These are phyloP conservation scores for Onygenales sp. DNA, from an alignment of 2,329 filamentous ascomycete species.

Conservation along the genomic window DNA sequence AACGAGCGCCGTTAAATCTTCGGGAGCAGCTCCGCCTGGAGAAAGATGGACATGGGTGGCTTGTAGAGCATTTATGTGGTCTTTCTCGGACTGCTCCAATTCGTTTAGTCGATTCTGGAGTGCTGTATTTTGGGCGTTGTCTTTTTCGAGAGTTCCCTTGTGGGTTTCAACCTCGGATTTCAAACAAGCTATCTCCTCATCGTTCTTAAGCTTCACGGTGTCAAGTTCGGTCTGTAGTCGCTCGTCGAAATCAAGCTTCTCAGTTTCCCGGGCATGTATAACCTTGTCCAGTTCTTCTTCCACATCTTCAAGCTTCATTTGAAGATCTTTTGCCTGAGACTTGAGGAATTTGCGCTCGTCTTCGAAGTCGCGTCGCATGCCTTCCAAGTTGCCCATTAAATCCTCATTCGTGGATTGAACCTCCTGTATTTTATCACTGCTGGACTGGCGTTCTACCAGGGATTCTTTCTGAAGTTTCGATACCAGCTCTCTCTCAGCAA, in stretches of 20 bases:
- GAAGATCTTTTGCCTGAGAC: conserved; percentile 66
- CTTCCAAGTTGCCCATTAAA: conserved; percentile 88
- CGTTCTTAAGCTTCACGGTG: conserved; percentile 41
- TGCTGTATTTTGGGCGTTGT: conserved; percentile 33
- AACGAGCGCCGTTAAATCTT: conserved; percentile 49
- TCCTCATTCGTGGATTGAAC: conserved; percentile 88
- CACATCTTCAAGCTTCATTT: conserved; percentile 70
- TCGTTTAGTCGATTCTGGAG: conserved; percentile 43
- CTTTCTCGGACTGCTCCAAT: conserved; percentile 43
- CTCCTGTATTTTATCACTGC: conserved; percentile 65
- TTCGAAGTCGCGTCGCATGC: conserved; percentile 78
- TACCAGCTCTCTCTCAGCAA: conserved; percentile 59
- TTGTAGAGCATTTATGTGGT: conserved; percentile 46
- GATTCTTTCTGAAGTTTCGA: conserved; percentile 62
- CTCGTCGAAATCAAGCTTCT: conserved; percentile 61
- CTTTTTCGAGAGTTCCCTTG: conserved; percentile 39
- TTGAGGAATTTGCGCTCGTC: conserved; percentile 77
- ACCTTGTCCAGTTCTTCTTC: conserved; percentile 88
- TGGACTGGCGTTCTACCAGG: conserved; percentile 47
- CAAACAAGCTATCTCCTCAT: conserved; percentile 50
- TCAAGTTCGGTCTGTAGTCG: conserved; percentile 65
- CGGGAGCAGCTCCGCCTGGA: conserved; percentile 43
- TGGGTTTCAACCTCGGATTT: conserved; percentile 48
- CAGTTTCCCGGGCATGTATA: conserved; percentile 72
- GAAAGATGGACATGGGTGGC: conserved; percentile 52